Base-by-base conservation (phyloP, 805 yeast species). In the Zygoascus biomembranicola region DNA sequence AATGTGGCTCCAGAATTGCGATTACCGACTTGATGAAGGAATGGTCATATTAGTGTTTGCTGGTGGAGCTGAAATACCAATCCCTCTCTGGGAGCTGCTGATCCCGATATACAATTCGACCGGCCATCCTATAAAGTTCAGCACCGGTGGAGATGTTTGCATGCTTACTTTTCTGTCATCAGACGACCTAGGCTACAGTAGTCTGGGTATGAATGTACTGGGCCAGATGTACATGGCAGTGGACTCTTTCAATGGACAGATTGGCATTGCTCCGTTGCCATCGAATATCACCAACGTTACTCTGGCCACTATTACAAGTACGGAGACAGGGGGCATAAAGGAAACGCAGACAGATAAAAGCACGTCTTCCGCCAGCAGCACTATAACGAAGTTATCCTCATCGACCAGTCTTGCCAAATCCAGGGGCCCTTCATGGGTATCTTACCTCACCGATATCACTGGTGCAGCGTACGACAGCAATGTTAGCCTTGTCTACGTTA, bases 1-100 rank as follows among this genome's bases (percentile, higher is more conserved):
- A 20, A 18, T 57, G 19, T 62, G 65, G 65, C 48, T 60, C 23
- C 65, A 62, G 49, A 52, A 54, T 28, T 62, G 65, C 35, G 39
- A 52, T 4, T 59, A 53, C 50, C 45, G 54, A 45, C 44, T 52
- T n/a, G 13, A 58, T 2, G 51, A 49, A 4, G 65, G 64, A 11
- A 50, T 52, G 13, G 43, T 62, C 26, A 50, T 53, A 46, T 52
- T 61, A 19, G 47, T 51, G 13, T 61, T 62, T 39, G 51, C 53
- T 23, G 46, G 56, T 20, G 53, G 47, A 18, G 57, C 60, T 18
- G 44, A 41, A 19, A 52, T 62, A 32, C 37, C 43, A 10, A 55
- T 62, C 16, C 64, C 65, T n/a, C 47, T 62, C 10, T 39, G 50
- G 6, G 48, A 53, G 14, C 26, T 54, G 28, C 51, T 62, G 19